Conservation (phyloP, 257 asterid genomes). For the Pogostemon cablin region DNA sequence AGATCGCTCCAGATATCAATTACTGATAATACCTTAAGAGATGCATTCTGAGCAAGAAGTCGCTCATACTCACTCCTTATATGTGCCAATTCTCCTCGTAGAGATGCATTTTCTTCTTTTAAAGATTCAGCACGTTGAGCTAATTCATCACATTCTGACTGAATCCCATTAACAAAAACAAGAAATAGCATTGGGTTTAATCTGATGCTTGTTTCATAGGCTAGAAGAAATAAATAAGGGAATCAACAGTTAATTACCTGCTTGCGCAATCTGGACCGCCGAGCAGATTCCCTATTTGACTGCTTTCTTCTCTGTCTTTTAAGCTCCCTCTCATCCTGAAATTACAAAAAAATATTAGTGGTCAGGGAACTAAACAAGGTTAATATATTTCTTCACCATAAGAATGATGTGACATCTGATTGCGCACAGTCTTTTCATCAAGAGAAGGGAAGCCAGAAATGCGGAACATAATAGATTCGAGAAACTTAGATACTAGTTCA, state of each 20-base stretch:
- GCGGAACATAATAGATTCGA: not conserved
- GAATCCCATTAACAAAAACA: slow-evolving; percentile 31
- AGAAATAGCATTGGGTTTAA: slow-evolving; percentile 19
- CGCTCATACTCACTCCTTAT: slow-evolving; percentile 69
- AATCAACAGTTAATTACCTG: slow-evolving; percentile 50
- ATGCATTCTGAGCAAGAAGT: slow-evolving; percentile 66
- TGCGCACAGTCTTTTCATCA: not conserved
- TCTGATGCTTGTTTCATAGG: not conserved
- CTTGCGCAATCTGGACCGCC: slow-evolving; percentile 82
- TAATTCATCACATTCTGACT: slow-evolving; percentile 92
- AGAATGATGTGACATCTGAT: not conserved
- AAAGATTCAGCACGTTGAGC: slow-evolving; percentile 76
- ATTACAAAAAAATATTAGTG: slow-evolving; percentile 27
- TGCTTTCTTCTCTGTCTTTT: slow-evolving; percentile 85
- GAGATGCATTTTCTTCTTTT: slow-evolving; percentile 75
- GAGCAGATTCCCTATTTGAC: slow-evolving; percentile 90
- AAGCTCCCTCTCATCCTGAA: slow-evolving; percentile 86
- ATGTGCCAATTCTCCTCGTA: slow-evolving; percentile 71
- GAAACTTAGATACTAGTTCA: not conserved
- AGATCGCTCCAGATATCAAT: not conserved
- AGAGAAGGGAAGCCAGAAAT: not conserved
- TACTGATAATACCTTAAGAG: slow-evolving; percentile 63
- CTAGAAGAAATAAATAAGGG: too few relatives aligned
- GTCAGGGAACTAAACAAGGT: slow-evolving; percentile 15
- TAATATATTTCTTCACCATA: not conserved